phyloP scores from a whole-genome alignment of 768 basidiomycete genomes.

The Termitomyces bulborhizus region DNA sequence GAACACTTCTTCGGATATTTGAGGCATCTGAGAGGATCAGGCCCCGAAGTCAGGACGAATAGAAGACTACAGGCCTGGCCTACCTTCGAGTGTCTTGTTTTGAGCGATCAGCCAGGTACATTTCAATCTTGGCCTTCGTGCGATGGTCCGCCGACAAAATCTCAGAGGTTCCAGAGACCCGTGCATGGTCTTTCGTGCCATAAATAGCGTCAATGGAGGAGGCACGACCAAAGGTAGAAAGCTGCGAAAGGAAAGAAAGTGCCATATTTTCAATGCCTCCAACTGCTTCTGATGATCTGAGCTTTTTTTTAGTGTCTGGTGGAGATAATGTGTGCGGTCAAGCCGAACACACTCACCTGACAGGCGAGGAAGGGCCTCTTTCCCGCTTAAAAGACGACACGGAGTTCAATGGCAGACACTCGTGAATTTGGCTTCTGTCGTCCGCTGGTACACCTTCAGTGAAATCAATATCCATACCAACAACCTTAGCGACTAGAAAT shows the following conservation, averaged over 20 bases:
- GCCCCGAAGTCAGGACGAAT: background rate
- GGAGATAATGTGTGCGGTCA: background rate
- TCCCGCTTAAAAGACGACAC: background rate
- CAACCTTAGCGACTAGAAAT: background rate
- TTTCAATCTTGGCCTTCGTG: slow-evolving; percentile 22
- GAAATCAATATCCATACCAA: background rate
- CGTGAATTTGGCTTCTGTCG: background rate
- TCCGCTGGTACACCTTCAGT: background rate
- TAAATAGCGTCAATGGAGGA: slow-evolving; percentile 2
- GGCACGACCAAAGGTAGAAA: slow-evolving; percentile 19
- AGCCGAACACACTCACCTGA: background rate
- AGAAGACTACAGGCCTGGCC: background rate
- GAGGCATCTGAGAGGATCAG: slow-evolving; percentile 17
- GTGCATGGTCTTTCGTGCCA: slow-evolving; percentile 7
- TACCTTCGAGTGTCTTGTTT: slow-evolving; percentile 23
- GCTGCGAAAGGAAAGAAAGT: slow-evolving; percentile 29
- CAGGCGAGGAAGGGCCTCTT: background rate
- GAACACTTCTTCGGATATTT: slow-evolving; percentile 29
- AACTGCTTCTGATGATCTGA: slow-evolving; percentile 12
- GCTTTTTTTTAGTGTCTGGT: background rate
- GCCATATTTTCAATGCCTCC: slow-evolving; percentile 29
- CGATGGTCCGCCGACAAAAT: slow-evolving; percentile 5
- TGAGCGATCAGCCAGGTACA: slow-evolving; percentile 28
- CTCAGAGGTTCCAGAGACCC: slow-evolving; percentile 7
- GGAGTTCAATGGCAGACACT: background rate